Evolutionary conservation across 108 stramenopile species (phyloP).

Genomic region (Cyclostephanos tholiformis): DNA sequence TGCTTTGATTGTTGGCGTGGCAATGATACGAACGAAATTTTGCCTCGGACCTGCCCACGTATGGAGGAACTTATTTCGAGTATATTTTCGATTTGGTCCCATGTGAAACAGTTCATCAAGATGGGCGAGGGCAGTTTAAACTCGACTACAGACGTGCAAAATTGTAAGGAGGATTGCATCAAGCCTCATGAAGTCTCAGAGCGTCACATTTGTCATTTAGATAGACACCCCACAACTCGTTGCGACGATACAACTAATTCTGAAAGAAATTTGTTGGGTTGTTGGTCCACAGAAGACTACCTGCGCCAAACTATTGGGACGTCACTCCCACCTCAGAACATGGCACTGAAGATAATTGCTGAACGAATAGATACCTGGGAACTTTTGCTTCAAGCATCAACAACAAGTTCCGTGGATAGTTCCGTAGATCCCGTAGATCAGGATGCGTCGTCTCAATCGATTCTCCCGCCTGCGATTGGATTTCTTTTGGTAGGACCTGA

Average conservation of each 20-base stretch:
- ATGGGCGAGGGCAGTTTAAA: background rate
- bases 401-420: background rate
- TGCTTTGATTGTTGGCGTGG: background rate
- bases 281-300: slow-evolving; percentile 40
- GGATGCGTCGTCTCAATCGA: slow-evolving; percentile 14
- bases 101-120: background rate
- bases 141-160: background rate
- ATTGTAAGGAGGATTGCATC: background rate
- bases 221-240: slow-evolving; percentile 7
- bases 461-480: slow-evolving; percentile 40
- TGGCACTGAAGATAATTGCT: slow-evolving; percentile 38
- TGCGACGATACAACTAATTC: background rate
- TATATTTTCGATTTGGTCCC: background rate
- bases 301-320: slow-evolving; percentile 28
- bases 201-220: slow-evolving; percentile 30
- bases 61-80: background rate
- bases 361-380: slow-evolving; percentile 45
- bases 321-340: slow-evolving; percentile 37
- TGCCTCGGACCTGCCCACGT: background rate
- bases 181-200: background rate
- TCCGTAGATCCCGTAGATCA: slow-evolving; percentile 1
- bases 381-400: background rate
- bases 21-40: background rate
- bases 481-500: slow-evolving; percentile 34
- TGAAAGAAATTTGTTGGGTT: slow-evolving; percentile 9